Base-by-base conservation (phyloP, 495 filamentous ascomycete species). In the Aspergillus saccharolyticus region DNA sequence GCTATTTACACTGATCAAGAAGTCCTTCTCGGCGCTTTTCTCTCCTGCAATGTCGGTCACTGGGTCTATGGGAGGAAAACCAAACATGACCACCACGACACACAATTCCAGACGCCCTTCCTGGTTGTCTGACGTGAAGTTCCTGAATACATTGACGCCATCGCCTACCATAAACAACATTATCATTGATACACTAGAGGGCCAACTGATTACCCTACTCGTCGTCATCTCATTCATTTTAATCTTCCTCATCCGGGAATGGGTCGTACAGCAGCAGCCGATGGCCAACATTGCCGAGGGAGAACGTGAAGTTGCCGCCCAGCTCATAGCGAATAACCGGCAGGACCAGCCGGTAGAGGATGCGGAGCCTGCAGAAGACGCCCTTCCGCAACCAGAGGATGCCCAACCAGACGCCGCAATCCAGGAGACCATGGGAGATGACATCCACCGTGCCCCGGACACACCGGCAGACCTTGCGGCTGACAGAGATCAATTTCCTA, bases 201-300 rank as follows among this genome's bases (percentile, higher is more conserved):
- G 94, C 39, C 91, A 94, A 63, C 80, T 97, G 42, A 95, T 99
- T 58, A 97, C 93, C 8, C 70, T 96, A 1, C 75, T 93, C 15
- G 89, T 97, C 30, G 92, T 99, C 7, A 78, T 92, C 52, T 88
- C 85, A 47, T 97, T 97, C 68, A 96, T 99, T 52, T 73, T 99
- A 30, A 85, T 99, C 43, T 97, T 99, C 61, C 74, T 99, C 17
- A 96, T 99, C 51, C 80, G 94, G 17, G 94, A 99, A 72, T 99
- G 96, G 84, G 94, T 99, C 42, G 91, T 97, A 6, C 93, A 97
- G 65, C 94, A 97, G 67, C 95, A 97, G 66, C 92, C 91, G 10
- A 88, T 88, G 58, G 77, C 80, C 33, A 81, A 84, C 55, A 74
- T 84, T 46, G 76, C 71, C 18, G 67, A 85, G 71, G 72, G 82